Conservation (phyloP, 306 rosid species). For the Gastrolobium villosum region DNA sequence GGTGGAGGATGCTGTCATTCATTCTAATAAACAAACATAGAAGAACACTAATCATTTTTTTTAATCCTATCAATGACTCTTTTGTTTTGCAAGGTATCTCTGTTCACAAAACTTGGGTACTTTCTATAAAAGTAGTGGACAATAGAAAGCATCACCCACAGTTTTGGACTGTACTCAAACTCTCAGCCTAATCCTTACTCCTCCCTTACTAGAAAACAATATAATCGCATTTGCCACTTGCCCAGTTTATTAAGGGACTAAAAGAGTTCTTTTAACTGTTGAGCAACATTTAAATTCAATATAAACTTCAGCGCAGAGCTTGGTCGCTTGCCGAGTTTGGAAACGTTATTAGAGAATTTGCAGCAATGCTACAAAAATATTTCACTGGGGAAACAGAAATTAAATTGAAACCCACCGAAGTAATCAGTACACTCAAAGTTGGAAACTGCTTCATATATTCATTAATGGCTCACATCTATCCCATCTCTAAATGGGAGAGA, state of each 20-base stretch:
- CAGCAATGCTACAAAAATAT: not conserved
- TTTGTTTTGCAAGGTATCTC: not conserved
- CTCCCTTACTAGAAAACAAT: not conserved
- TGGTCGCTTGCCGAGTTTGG: not conserved
- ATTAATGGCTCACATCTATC: conserved; percentile 6
- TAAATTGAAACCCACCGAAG: conserved; percentile 5
- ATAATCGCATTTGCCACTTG: not conserved
- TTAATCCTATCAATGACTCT: not conserved
- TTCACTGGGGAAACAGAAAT: conserved; percentile 3
- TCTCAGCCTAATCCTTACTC: not conserved
- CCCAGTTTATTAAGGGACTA: not conserved
- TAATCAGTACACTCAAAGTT: not conserved
- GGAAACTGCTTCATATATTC: not conserved
- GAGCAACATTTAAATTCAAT: not conserved
- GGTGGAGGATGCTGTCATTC: conserved; percentile 41
- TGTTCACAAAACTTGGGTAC: not conserved
- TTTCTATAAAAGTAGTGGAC: not conserved
- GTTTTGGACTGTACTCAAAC: not conserved
- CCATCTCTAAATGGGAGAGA: not conserved
- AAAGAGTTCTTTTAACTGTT: not conserved
- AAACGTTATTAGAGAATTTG: not conserved
- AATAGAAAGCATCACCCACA: not conserved
- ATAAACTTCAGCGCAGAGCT: not conserved
- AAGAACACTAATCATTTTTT: not conserved
- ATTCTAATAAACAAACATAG: conserved; percentile 8